phyloP scores from a whole-genome alignment of 2,329 filamentous ascomycete species.

The Stylonectria norvegica region DNA sequence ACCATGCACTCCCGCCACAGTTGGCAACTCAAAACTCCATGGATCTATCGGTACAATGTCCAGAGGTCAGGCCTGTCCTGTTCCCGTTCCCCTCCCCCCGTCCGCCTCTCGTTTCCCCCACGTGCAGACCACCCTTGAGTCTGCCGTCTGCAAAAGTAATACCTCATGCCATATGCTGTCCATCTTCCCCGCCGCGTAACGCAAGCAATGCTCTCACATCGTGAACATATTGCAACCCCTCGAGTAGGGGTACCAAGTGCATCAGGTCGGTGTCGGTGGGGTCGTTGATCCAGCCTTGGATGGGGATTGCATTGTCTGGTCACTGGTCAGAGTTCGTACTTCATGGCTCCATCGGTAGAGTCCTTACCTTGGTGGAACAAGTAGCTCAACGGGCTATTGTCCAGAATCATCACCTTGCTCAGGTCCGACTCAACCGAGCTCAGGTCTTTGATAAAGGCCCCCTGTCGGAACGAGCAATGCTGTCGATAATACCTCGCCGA shows the following conservation, averaged over 20 bases:
- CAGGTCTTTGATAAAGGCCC: conserved; percentile 96
- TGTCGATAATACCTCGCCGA: conserved; percentile 91
- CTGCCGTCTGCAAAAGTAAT: conserved; percentile 20
- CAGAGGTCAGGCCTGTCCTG: not conserved
- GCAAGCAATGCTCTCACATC: conserved; percentile 90
- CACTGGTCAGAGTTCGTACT: conserved; percentile 6
- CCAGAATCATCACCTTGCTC: conserved; percentile 97
- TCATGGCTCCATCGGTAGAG: not conserved
- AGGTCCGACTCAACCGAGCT: conserved; percentile 94
- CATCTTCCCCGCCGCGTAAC: conserved; percentile 79
- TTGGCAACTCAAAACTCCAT: conserved; percentile 11
- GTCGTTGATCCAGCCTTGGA: conserved; percentile 99
- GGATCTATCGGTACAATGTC: conserved; percentile 19
- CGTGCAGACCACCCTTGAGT: conserved; percentile 9
- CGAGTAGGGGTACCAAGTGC: conserved; percentile 86
- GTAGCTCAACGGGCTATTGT: conserved; percentile 97
- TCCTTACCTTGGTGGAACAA: conserved; percentile 91
- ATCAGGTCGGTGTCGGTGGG: conserved; percentile 94
- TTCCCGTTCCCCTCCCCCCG: conserved; percentile 6
- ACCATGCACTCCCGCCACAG: conserved; percentile 12
- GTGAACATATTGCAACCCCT: conserved; percentile 93
- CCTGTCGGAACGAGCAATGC: conserved; percentile 93
- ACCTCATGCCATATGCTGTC: conserved; percentile 51
- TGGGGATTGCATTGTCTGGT: conserved; percentile 95
- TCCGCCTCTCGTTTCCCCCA: conserved; percentile 12